Percentiles rank a stretch among this genome's conserved stretches.
These are phyloP conservation scores for Malus orientalis DNA, from an alignment of 306 rosid species.

Conservation along the genomic window DNA sequence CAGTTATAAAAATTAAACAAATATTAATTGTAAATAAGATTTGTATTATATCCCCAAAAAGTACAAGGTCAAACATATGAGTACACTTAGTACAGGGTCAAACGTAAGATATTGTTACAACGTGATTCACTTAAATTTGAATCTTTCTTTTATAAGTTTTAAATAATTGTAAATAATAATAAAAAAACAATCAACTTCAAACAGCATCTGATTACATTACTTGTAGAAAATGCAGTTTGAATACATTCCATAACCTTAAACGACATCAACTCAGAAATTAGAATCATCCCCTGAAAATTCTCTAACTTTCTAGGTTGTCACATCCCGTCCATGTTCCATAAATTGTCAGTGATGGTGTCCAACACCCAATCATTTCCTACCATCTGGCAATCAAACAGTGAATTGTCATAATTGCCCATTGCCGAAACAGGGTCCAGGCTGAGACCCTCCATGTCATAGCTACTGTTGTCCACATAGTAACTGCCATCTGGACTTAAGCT, in stretches of 20 bases:
- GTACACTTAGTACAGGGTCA: too few species aligned
- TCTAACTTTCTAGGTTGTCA: conserved; percentile 13
- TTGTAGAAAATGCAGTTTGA: not conserved
- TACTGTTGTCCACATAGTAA: conserved; percentile 16
- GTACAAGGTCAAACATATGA: too few species aligned
- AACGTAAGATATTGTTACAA: not conserved
- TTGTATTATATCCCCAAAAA: too few species aligned
- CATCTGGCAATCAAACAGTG: conserved; percentile 49
- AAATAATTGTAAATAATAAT: too few species aligned
- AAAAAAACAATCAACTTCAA: too few species aligned
- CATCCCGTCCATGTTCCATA: conserved; percentile 65
- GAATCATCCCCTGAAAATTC: not conserved
- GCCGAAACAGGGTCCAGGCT: conserved; percentile 27
- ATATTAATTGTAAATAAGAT: too few species aligned
- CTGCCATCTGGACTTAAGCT: conserved; percentile 10
- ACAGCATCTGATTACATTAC: not conserved
- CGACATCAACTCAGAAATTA: not conserved
- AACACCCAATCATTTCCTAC: conserved; percentile 47
- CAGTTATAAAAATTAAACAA: too few species aligned
- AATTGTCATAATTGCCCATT: conserved; percentile 28
- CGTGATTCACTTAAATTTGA: too few species aligned
- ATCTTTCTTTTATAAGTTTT: too few species aligned
- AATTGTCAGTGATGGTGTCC: conserved; percentile 39
- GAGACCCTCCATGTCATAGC: conserved; percentile 38
- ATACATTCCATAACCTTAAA: not conserved